Evolutionary conservation across 1,284 basidiomycete genomes (phyloP).

Genomic region (Leccinum subrobustum): DNA sequence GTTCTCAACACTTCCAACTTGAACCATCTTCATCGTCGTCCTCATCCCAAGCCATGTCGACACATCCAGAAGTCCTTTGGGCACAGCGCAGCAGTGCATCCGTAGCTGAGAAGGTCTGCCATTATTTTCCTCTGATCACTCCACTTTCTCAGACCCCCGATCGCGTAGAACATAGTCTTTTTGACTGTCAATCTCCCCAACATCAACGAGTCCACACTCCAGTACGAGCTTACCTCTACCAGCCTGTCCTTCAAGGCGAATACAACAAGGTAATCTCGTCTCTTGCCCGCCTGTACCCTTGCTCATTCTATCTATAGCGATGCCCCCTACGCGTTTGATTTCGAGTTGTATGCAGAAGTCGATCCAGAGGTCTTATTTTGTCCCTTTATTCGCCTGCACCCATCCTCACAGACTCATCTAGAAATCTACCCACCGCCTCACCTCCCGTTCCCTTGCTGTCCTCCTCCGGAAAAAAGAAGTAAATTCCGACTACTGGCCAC

Average conservation of each 20-base stretch:
- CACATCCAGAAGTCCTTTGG: constrained; percentile 88
- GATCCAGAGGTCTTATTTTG: constrained; percentile 60
- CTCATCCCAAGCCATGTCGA: constrained; percentile 39
- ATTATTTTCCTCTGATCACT: not conserved
- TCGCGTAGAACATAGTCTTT: constrained; percentile 73
- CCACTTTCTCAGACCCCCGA: constrained; percentile 4
- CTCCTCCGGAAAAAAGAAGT: constrained; percentile 80
- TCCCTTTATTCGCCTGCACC: not conserved
- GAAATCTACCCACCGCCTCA: constrained; percentile 65
- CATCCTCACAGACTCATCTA: constrained; percentile 34
- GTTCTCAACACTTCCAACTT: constrained; percentile 37
- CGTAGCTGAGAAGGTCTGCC: constrained; percentile 65
- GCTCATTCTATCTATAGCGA: constrained; percentile 40
- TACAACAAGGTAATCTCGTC: constrained; percentile 61
- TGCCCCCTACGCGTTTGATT: constrained; percentile 66
- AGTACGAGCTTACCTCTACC: constrained; percentile 64
- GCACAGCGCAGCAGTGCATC: constrained; percentile 80
- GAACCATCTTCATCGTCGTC: constrained; percentile 4
- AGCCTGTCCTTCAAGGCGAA: constrained; percentile 70
- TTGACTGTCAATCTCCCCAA: constrained; percentile 85
- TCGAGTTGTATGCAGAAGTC: constrained; percentile 75
- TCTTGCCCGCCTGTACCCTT: not conserved
- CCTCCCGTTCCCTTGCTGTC: constrained; percentile 63
- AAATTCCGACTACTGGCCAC: constrained; percentile 83
- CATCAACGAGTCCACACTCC: constrained; percentile 60